phyloP scores from a whole-genome alignment of 139 green algal species.

The Chlamydomonas eustigma region DNA sequence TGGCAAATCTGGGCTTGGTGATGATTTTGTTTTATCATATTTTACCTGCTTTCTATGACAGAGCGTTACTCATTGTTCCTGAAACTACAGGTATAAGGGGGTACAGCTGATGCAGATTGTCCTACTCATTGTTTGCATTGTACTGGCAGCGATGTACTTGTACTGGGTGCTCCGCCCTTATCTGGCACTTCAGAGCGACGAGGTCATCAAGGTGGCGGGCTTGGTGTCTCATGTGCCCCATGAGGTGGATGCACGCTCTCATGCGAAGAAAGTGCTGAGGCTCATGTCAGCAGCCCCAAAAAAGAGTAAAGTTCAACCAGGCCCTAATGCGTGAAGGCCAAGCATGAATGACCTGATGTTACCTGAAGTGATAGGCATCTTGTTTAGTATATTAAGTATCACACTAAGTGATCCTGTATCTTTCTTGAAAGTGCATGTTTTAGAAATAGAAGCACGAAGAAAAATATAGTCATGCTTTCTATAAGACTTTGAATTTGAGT shows the following conservation, averaged over 20 bases:
- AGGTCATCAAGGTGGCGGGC: slow-evolving; percentile 4
- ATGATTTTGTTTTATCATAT: no score
- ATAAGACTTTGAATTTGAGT: no score
- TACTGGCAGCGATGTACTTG: not conserved
- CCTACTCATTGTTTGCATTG: slow-evolving; percentile 12
- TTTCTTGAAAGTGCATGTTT: no score
- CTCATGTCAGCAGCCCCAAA: not conserved
- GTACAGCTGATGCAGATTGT: slow-evolving; percentile 21
- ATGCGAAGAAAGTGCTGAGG: slow-evolving; percentile 1
- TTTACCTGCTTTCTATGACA: slow-evolving; percentile 5
- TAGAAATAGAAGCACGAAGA: no score
- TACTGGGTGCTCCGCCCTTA: slow-evolving; percentile 19
- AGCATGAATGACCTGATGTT: no score
- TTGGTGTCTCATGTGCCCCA: slow-evolving; percentile 14
- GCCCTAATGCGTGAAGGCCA: no score
- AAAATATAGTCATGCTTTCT: no score
- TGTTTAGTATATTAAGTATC: no score
- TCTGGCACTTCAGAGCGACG: not conserved
- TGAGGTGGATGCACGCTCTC: slow-evolving; percentile 1
- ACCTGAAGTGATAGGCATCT: no score
- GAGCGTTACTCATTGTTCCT: not conserved
- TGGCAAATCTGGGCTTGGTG: no score
- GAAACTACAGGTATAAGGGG: slow-evolving; percentile 15
- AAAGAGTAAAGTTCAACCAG: not conserved
- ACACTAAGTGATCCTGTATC: no score